Base-by-base conservation (phyloP, 106 monocot genomes). In the Amphibolis antarctica region DNA sequence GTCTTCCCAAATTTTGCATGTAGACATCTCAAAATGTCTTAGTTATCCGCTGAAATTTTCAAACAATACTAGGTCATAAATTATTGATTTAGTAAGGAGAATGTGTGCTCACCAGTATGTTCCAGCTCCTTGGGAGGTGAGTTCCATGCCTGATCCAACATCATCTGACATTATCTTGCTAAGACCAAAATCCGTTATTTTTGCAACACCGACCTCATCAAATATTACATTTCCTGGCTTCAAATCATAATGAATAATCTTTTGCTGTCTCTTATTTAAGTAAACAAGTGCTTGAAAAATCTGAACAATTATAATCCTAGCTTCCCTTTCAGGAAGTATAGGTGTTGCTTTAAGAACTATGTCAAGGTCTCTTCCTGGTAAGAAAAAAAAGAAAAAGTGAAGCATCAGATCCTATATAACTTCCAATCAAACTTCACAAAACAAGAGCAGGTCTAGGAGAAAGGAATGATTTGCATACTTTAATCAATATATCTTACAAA, bases 151-250 rank as follows among this genome's bases (percentile, higher is more conserved):
- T 55, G 96, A 90, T 36, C 96, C 96, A 57, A 85, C 90, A 74
- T 90, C 82, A 74, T 90, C 74, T 28, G 90, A 90, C 62, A 98
- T 86, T 71, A 98, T 98, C 73, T 98, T 98, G 77, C 96, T 98
- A 59, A 98, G 90, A 22, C 96, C 96, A 86, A 98, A 98, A 84
- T 98, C 96, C 21, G 96, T 98, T 60, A 98, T 72, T 74, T 98
- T 98, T 54, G 86, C 86, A 59, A 82, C 69, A 65, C 96, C 96
- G 57, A 87, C 62, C 71, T 90, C 96, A 72, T 98, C 86, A 77
- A 98, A 98, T 10, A 98, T 82, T 46, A 98, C 96, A 82, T 98
- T 98, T 20, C 96, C 96, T 52, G 96, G 96, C 49, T 98, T 98
- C 70, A 98, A 74, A 76, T 98, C 96, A 78, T 90, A 98, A 68